Evolutionary conservation across 371 early-diverging fungal genomes (phyloP).

Genomic region (Mortierella sp.): DNA sequence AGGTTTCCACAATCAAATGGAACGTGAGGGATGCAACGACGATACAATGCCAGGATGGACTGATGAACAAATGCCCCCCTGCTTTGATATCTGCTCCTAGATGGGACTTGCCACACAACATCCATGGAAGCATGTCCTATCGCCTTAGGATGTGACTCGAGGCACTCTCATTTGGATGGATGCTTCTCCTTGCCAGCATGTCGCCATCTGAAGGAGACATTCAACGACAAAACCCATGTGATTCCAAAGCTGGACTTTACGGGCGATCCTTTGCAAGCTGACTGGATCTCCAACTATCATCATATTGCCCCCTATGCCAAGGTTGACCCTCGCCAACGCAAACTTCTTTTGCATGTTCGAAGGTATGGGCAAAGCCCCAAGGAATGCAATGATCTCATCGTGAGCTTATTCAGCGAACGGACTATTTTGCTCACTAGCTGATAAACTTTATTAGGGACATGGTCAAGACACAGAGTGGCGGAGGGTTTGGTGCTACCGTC

Average conservation of each 20-base stretch:
- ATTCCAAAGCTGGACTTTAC: conserved; percentile 29
- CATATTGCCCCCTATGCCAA: conserved; percentile 50
- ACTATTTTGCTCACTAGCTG: no score
- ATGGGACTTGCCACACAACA: conserved; percentile 47
- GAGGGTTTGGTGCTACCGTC: conserved; percentile 46
- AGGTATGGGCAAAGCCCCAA: conserved; percentile 10
- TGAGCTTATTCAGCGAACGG: no score
- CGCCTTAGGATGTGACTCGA: conserved; percentile 30
- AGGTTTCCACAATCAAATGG: no score
- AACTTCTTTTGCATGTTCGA: conserved; percentile 30
- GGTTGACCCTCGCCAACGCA: conserved; percentile 18
- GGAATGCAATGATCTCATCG: not conserved
- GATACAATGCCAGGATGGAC: no score
- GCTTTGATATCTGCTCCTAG: conserved; percentile 3
- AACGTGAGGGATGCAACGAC: no score
- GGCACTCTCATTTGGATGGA: conserved; percentile 27
- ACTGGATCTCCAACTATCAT: conserved; percentile 40
- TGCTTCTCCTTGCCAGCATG: conserved; percentile 41
- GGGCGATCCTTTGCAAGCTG: conserved; percentile 39
- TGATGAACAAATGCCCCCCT: no score
- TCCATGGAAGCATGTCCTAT: conserved; percentile 44
- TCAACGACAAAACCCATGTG: conserved; percentile 19
- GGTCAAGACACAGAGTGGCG: conserved; percentile 46
- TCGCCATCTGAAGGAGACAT: conserved; percentile 20
- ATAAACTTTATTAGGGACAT: conserved; percentile 18